Evolutionary conservation across 768 basidiomycete species (phyloP).

Genomic region (Naematelia encephala): DNA sequence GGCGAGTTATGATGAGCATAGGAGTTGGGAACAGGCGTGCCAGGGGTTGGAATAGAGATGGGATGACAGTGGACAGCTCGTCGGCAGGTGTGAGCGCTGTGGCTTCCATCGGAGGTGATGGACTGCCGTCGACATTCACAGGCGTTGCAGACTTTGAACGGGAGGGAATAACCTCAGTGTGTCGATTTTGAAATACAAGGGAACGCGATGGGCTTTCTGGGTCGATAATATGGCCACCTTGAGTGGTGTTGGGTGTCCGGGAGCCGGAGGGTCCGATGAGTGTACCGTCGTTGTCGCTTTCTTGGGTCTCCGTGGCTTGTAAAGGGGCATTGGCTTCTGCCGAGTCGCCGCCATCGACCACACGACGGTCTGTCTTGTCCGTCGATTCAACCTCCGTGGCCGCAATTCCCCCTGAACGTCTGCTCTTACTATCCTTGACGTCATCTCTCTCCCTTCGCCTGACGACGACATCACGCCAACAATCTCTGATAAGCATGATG

Average conservation of each 20-base stretch:
- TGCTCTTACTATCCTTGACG: conserved; percentile 1
- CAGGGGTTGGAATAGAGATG: conserved; percentile 2
- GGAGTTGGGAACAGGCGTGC: conserved; percentile 63
- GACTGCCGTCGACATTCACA: no score
- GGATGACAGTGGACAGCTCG: background rate
- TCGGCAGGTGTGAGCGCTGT: background rate
- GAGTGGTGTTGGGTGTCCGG: no score
- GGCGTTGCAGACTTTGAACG: background rate
- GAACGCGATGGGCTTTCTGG: no score
- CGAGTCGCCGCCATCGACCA: background rate
- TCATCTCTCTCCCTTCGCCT: conserved; percentile 10
- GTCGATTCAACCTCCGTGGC: background rate
- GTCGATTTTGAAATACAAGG: background rate
- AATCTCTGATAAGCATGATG: conserved; percentile 68
- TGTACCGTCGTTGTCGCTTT: no score
- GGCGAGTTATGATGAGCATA: conserved; percentile 55
- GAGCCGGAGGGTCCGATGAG: no score
- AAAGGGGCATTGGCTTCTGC: background rate
- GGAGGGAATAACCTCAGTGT: background rate
- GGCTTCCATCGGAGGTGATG: background rate
- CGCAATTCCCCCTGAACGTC: background rate
- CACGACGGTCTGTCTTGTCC: background rate
- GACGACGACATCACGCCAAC: conserved; percentile 47
- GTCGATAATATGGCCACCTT: no score
- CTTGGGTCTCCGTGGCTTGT: no score